These are phyloP conservation scores for Kluyveromyces starmeri DNA, from an alignment of 805 yeast species.

Conservation along the genomic window DNA sequence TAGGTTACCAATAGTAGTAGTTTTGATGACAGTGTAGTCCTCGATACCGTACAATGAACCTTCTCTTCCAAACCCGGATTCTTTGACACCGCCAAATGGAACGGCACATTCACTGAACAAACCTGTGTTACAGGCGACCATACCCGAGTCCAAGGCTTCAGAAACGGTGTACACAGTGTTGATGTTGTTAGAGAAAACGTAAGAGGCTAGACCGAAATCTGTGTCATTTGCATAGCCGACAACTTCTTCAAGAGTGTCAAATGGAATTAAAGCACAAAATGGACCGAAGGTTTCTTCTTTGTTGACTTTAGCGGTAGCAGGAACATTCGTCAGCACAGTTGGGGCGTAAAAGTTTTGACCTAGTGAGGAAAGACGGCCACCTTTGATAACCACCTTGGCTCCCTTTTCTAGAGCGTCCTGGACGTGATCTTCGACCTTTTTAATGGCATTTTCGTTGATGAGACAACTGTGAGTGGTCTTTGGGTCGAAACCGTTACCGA, in stretches of 20 bases:
- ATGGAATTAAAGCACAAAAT: constrained; percentile 46
- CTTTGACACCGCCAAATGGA: constrained; percentile 69
- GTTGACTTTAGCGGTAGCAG: constrained; percentile 41
- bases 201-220: constrained; percentile 50
- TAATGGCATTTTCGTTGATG: constrained; percentile 42
- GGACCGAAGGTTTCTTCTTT: constrained; percentile 63
- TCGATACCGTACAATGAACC: constrained; percentile 68
- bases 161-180: constrained; percentile 43
- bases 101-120: constrained; percentile 45
- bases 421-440: constrained; percentile 46
- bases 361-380: constrained; percentile 42
- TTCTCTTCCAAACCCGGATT: constrained; percentile 76
- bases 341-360: constrained; percentile 50
- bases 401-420: constrained; percentile 47
- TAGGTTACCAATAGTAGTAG: constrained; percentile 40
- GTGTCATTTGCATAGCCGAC: constrained; percentile 45
- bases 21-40: constrained; percentile 47
- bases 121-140: constrained; percentile 57
- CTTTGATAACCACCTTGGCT: constrained; percentile 41
- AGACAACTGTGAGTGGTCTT: constrained; percentile 49
- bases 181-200: constrained; percentile 45
- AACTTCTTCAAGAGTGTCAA: constrained; percentile 46
- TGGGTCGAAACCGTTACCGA: constrained; percentile 49
- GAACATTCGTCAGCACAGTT: constrained; percentile 43
- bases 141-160: constrained; percentile 53